Evolutionary conservation across 1,284 basidiomycete species (phyloP).

Genomic region (Melampsora larici-populina): DNA sequence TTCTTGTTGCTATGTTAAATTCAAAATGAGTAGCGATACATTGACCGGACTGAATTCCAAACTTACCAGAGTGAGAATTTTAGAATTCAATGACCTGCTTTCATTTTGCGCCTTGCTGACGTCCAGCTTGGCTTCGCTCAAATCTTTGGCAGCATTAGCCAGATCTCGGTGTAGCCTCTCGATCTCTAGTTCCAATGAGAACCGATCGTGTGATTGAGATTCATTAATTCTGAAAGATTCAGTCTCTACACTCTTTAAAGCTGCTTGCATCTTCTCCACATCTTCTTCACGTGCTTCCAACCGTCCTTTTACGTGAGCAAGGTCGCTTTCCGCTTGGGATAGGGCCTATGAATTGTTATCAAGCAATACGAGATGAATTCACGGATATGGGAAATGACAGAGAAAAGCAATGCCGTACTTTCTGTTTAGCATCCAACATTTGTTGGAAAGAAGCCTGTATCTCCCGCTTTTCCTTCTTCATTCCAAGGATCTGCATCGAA

Average conservation of each 20-base stretch:
- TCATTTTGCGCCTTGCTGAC: conserved; percentile 66
- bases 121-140: conserved; percentile 70
- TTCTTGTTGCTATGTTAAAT: conserved; percentile 45
- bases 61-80: conserved; percentile 64
- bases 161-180: conserved; percentile 83
- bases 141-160: conserved; percentile 72
- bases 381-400: neutral
- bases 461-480: conserved; percentile 55
- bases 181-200: conserved; percentile 84
- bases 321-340: conserved; percentile 58
- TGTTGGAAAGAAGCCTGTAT: conserved; percentile 54
- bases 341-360: conserved; percentile 49
- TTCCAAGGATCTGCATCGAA: conserved; percentile 55
- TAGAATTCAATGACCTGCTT: conserved; percentile 53
- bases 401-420: conserved; percentile 12
- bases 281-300: conserved; percentile 59
- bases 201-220: conserved; percentile 73
- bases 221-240: conserved; percentile 69
- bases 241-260: conserved; percentile 65
- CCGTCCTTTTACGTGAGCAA: conserved; percentile 64
- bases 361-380: conserved; percentile 45
- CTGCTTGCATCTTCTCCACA: conserved; percentile 68
- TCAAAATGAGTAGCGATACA: neutral
- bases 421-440: conserved; percentile 48
- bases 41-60: neutral